These are phyloP conservation scores for Rhexocercosporidium sp. DNA, from an alignment of 2,329 filamentous ascomycete genomes.

Conservation along the genomic window DNA sequence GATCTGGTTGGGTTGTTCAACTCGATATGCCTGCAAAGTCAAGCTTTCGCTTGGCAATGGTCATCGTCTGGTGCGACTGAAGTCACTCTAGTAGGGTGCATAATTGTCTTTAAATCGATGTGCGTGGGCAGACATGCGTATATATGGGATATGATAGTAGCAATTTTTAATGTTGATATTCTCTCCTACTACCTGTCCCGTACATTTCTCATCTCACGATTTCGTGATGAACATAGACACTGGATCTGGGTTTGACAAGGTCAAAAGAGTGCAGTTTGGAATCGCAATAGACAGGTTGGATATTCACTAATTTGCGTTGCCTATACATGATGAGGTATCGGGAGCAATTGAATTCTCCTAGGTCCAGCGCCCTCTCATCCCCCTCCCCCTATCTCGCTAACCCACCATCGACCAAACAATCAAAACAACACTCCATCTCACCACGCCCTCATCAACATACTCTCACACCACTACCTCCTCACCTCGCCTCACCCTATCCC, in stretches of 20 bases:
- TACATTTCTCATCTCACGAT: neutral
- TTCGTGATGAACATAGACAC: neutral
- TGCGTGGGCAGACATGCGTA: neutral
- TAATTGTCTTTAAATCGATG: neutral
- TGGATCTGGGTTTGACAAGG: neutral
- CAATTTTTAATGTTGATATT: slow-evolving; percentile 9
- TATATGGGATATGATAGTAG: neutral
- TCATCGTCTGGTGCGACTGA: neutral
- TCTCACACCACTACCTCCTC: neutral
- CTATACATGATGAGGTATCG: neutral
- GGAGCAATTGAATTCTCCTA: neutral
- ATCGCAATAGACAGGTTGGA: neutral
- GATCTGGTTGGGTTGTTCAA: neutral
- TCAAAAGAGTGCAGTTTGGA: neutral
- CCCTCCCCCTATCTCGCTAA: neutral
- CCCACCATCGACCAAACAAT: neutral
- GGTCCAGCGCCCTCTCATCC: neutral
- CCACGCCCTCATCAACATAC: neutral
- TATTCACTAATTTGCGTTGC: neutral
- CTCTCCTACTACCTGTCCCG: neutral
- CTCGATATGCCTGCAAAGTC: neutral
- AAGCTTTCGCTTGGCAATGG: neutral
- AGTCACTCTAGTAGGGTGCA: neutral
- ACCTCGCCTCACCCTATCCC: neutral
- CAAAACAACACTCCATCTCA: neutral